A percentile compares a stretch with the other conserved stretches of the same genome.
Evolutionary conservation across 2,329 filamentous ascomycete genomes (phyloP).

Genomic region (Phyllosticta paracitricarpa): DNA sequence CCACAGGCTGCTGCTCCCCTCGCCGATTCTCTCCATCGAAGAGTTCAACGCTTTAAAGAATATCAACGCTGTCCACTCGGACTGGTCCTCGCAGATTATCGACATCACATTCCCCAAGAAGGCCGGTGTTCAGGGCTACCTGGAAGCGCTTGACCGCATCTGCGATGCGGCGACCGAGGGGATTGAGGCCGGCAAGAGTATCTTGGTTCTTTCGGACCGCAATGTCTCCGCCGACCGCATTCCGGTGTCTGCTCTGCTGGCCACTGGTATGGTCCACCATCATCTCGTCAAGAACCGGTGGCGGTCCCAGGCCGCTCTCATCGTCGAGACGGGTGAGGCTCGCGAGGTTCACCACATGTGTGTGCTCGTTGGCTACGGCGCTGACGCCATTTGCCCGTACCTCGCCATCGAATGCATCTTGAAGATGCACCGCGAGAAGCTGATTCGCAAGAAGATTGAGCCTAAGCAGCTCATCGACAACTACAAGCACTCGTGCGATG

Average conservation of each 20-base stretch:
- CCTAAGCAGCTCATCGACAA: slow-evolving; percentile 81
- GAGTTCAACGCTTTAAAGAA: slow-evolving; percentile 84
- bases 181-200: slow-evolving; percentile 71
- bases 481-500: slow-evolving; percentile 94
- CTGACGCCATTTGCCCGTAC: slow-evolving; percentile 89
- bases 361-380: slow-evolving; percentile 91
- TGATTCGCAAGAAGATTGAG: slow-evolving; percentile 81
- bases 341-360: slow-evolving; percentile 98
- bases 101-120: slow-evolving; percentile 89
- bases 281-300: slow-evolving; percentile 93
- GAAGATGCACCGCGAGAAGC: slow-evolving; percentile 87
- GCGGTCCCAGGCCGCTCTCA: slow-evolving; percentile 76
- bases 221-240: slow-evolving; percentile 75
- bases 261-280: slow-evolving; percentile 89
- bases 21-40: slow-evolving; percentile 77
- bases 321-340: slow-evolving; percentile 88
- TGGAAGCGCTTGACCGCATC: slow-evolving; percentile 78
- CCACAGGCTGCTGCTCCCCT: slow-evolving; percentile 73
- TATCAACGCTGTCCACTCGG: slow-evolving; percentile 59
- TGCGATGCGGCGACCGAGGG: slow-evolving; percentile 76
- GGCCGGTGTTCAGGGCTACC: slow-evolving; percentile 72
- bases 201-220: slow-evolving; percentile 83
- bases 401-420: slow-evolving; percentile 92
- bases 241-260: slow-evolving; percentile 74
- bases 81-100: slow-evolving; percentile 83